Evolutionary conservation across 768 basidiomycete genomes (phyloP).

Genomic region (Mrakia blollopis): DNA sequence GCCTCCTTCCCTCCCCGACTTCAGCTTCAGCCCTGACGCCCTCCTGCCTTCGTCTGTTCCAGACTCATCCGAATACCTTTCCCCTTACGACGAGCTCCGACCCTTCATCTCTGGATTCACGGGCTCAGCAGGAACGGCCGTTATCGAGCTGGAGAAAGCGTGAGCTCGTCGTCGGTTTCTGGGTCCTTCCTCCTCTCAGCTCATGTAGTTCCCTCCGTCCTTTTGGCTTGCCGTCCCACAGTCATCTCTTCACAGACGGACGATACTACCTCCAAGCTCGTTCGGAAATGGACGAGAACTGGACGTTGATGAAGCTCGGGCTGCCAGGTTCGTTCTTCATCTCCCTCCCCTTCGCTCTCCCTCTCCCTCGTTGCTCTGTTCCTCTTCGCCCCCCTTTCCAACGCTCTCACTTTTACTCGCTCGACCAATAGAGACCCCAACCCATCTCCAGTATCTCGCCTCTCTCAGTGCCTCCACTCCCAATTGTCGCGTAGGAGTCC

Average conservation of each 20-base stretch:
- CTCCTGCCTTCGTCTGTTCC: neutral
- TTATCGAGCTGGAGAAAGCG: conserved; percentile 1
- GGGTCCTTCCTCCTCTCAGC: neutral
- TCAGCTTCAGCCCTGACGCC: neutral
- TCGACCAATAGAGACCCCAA: neutral
- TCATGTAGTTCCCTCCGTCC: neutral
- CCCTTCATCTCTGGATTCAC: conserved; percentile 89
- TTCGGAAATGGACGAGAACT: conserved; percentile 81
- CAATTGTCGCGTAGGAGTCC: neutral
- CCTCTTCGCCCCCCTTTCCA: too few species aligned
- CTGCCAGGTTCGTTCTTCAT: conserved; percentile 55
- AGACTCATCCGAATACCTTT: conserved; percentile 88
- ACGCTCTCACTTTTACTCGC: too few species aligned
- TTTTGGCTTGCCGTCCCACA: conserved; percentile 56
- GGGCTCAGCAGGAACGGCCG: conserved; percentile 73
- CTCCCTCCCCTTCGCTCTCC: conserved; percentile 19
- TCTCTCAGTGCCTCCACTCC: neutral
- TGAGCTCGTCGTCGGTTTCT: neutral
- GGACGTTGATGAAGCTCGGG: conserved; percentile 91
- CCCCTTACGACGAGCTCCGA: conserved; percentile 74
- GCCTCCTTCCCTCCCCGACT: neutral
- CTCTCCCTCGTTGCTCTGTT: too few species aligned
- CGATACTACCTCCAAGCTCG: conserved; percentile 90
- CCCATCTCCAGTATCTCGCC: neutral
- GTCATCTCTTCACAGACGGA: conserved; percentile 85